These are phyloP conservation scores for Flaveria linearis DNA, from an alignment of 129 eudicot species.

Conservation along the genomic window DNA sequence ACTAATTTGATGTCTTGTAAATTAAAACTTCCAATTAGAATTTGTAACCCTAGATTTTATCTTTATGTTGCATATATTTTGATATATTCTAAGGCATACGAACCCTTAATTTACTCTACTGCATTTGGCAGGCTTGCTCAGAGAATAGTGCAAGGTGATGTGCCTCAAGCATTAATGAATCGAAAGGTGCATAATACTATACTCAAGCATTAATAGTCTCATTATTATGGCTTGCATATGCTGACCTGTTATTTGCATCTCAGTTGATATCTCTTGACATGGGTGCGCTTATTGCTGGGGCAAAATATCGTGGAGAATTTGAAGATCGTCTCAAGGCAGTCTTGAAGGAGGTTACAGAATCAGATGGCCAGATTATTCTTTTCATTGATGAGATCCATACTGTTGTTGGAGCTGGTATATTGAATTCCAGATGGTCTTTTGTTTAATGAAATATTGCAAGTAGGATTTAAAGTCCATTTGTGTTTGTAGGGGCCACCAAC, in stretches of 20 bases:
- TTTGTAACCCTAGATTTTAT: neutral
- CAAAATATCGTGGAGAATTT: slow-evolving; percentile 97
- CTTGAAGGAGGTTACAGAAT: slow-evolving; percentile 90
- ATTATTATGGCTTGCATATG: neutral
- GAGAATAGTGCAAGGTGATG: slow-evolving; percentile 98
- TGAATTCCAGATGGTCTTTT: neutral
- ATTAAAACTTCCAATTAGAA: neutral
- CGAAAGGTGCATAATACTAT: slow-evolving; percentile 58
- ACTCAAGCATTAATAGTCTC: neutral
- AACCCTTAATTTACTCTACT: neutral
- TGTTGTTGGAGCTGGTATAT: slow-evolving; percentile 94
- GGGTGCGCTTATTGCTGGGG: slow-evolving; percentile 99
- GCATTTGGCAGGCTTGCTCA: slow-evolving; percentile 82
- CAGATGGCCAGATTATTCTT: slow-evolving; percentile 90
- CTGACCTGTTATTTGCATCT: slow-evolving; percentile 21
- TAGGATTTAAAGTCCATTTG: neutral
- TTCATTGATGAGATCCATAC: slow-evolving; percentile 99
- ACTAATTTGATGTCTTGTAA: slow-evolving; percentile 1
- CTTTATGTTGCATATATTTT: neutral
- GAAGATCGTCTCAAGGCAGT: slow-evolving; percentile 98
- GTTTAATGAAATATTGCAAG: neutral
- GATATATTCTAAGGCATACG: neutral
- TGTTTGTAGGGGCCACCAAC: slow-evolving; percentile 81
- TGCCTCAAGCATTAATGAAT: slow-evolving; percentile 96
- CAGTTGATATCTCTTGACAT: slow-evolving; percentile 97